Evolutionary conservation across 1,284 basidiomycete species (phyloP), one percentile per base, ranked within the genome.

Genomic region (Moesziomyces sp.): DNA sequence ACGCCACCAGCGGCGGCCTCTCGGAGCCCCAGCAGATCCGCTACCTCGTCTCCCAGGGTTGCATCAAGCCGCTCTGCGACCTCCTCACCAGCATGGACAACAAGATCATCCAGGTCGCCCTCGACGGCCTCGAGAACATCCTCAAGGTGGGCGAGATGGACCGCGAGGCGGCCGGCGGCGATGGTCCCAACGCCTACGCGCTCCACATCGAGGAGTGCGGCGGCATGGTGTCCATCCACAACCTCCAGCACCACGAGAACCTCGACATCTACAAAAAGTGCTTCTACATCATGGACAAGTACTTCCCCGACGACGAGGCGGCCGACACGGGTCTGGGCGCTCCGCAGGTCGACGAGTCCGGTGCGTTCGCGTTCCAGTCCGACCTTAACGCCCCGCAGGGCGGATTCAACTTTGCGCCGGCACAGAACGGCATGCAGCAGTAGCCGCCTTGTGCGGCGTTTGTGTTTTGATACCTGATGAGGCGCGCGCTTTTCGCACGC

Each of bases 231-330:
- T 92, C 93, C 24, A 97, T 99, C 85, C 96, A 98, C 88, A 96
- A 97, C 86, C 89, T 99, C 70, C 97, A 99, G 87, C 94, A 97
- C 86, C 97, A 99, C 86, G 96, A 99, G 87, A 99, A 98, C 86
- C 86, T 98, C 85, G 96, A 99, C 83, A 99, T 99, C 83, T 89
- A 99, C 88, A 98, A 97, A 89, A 99, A 99, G 88, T 96, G 95
- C 69, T 99, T 97, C 89, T 96, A 94, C 86, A 97, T 98, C 85
- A 83, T 83, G 82, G 82, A 83, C 78, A 80, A 81, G 72, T 83
- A 84, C 74, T 84, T 84, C 80, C 82, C 83, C 19, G 83, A 84
- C 52, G 83, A 88, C 77, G 88, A 87, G 69, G 87, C 86, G 72
- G 74, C 73, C 50, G 80, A 81, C 35, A 90, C 91, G 49, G 92